Evolutionary conservation across 352 stramenopile species (phyloP), one percentile per base, ranked within the genome.

Genomic region (Globisporangium okanoganense): DNA sequence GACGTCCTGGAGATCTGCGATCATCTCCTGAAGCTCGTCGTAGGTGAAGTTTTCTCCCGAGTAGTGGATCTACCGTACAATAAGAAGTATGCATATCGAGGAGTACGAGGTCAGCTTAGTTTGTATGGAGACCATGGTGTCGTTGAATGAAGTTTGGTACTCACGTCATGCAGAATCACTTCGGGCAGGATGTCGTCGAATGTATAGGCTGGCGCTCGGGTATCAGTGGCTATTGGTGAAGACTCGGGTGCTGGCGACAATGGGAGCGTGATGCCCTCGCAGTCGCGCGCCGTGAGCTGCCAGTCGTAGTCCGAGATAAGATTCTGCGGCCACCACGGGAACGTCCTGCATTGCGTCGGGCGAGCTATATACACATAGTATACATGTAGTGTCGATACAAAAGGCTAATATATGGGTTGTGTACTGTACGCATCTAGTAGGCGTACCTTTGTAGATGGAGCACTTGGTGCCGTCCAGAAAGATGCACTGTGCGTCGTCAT

Each of bases 271-370:
- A 93, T 89, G 13, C 84, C 84, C 74, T 93, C 84, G 57, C 84
- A 94, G 20, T 84, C 58, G 3, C 47, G 56, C 31, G 84, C 80
- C 1, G 80, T 72, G 10, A 91, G 66, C 20, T 73, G 71, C 84
- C 84, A 94, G 53, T 94, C 84, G 72, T 92, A 92, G 55, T 87
- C 72, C 3, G 84, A 90, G 58, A 90, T 74, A 8, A 93, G 56
- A 58, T 91, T 59, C 56, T 92, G 82, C 36, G 82, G 84, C 84
- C 84, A 94, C 79, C 83, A 94, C 41, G 84, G 84, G 50, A 88
- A 94, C 45, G 84, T 94, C 12, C 79, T 76, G 58, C 84, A 94
- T 64, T 94, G 84, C 43, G 80, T 92, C 33, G 84, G 84, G 10
- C 84, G 72, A 5, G 75, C 82, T 88, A 52, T 7, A 36, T 5